These are phyloP conservation scores for Ascosphaera apis DNA, from an alignment of 2,329 filamentous ascomycete species.

Conservation along the genomic window DNA sequence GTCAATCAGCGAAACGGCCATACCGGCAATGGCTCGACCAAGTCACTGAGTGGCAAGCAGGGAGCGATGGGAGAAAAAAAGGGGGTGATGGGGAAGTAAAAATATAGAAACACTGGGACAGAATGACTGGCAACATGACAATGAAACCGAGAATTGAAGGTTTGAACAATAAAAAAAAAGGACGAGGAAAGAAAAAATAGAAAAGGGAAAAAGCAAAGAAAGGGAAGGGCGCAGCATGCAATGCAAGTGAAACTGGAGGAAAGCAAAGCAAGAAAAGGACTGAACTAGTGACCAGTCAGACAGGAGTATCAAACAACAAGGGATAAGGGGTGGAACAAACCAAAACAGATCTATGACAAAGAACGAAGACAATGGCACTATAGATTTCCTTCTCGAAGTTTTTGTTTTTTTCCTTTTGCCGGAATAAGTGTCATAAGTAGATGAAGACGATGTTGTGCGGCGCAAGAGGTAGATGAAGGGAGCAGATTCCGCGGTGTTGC, in stretches of 20 bases:
- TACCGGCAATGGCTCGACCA: neutral
- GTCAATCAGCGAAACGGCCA: neutral
- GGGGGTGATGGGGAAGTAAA: neutral
- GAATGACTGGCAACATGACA: neutral
- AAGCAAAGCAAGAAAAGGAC: neutral
- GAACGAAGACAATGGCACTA: neutral
- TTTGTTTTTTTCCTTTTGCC: no score
- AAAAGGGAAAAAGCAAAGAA: neutral
- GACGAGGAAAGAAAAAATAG: neutral
- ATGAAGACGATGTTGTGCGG: no score
- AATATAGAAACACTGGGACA: neutral
- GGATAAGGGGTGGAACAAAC: neutral
- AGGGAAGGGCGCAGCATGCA: neutral
- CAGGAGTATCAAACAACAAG: neutral
- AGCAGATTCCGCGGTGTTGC: no score
- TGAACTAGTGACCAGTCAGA: neutral
- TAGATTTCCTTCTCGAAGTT: no score
- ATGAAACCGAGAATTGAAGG: neutral
- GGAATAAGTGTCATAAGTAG: no score
- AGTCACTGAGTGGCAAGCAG: neutral
- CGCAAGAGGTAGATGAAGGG: no score
- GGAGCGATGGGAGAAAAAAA: neutral
- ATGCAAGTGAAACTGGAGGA: neutral
- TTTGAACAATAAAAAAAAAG: neutral
- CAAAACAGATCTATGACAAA: constrained; percentile 1